Evolutionary conservation across 805 yeast genomes (phyloP).

Genomic region (Candida morakotiae): DNA sequence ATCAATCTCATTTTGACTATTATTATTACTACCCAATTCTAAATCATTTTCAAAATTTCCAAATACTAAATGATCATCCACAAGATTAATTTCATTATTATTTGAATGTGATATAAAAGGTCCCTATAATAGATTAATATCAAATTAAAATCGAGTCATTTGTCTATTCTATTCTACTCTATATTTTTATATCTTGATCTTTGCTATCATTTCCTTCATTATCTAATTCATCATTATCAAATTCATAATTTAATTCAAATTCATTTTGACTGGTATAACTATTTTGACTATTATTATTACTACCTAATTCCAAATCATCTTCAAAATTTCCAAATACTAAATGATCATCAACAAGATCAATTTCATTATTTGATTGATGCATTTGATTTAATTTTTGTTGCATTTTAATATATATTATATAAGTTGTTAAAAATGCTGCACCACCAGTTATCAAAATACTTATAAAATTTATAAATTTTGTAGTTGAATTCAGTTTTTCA

Average conservation of each 20-base stretch:
- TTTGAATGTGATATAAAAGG: too few relatives aligned
- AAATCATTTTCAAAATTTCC: too few relatives aligned
- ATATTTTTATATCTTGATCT: background rate
- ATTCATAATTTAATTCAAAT: background rate
- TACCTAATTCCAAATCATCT: slow-evolving; percentile 30
- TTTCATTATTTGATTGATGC: slow-evolving; percentile 17
- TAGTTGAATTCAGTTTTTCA: slow-evolving; percentile 40
- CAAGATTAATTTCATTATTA: too few relatives aligned
- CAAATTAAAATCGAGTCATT: too few relatives aligned
- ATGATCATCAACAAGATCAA: slow-evolving; percentile 23
- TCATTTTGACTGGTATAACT: background rate
- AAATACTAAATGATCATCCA: too few relatives aligned
- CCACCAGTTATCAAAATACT: slow-evolving; percentile 55
- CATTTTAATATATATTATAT: slow-evolving; percentile 59
- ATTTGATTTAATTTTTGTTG: slow-evolving; percentile 27
- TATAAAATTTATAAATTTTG: slow-evolving; percentile 57
- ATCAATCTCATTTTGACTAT: too few relatives aligned
- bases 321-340: slow-evolving; percentile 39
- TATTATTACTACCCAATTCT: too few relatives aligned
- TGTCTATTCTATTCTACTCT: background rate
- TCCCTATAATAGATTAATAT: too few relatives aligned
- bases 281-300: too few relatives aligned
- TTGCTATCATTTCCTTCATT: background rate
- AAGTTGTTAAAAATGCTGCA: slow-evolving; percentile 59
- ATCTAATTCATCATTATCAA: background rate